Conservation (phyloP, 75 land plant species). For the Isoetes taiwanensis region DNA sequence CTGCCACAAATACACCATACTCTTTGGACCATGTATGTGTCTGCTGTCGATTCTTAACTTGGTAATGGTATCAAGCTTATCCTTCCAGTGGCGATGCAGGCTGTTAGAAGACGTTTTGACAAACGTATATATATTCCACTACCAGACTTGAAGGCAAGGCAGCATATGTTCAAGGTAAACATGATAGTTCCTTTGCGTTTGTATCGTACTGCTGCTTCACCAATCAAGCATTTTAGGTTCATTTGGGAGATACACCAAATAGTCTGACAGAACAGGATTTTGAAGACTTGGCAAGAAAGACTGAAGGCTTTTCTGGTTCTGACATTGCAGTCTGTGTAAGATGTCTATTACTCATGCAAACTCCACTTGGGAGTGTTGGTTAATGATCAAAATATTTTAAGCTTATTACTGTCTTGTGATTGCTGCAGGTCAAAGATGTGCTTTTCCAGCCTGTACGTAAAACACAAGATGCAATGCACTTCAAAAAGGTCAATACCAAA, state of each 20-base stretch:
- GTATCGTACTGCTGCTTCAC: not conserved
- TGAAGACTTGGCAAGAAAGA: conserved; percentile 63
- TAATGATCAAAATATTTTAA: not conserved
- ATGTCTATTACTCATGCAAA: not conserved
- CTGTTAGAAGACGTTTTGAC: conserved; percentile 88
- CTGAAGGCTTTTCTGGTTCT: conserved; percentile 95
- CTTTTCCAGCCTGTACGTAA: conserved; percentile 96
- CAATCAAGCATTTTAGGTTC: conserved; percentile 48
- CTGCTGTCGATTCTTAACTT: too few relatives aligned
- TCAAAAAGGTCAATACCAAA: conserved; percentile 28
- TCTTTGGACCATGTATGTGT: conserved; percentile 80
- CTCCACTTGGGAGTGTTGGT: too few relatives aligned
- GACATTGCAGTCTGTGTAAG: conserved; percentile 95
- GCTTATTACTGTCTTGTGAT: not conserved
- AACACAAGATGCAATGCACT: conserved; percentile 98
- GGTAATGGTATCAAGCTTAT: too few relatives aligned
- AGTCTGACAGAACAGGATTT: conserved; percentile 81
- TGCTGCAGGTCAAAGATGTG: conserved; percentile 80
- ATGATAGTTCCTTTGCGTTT: not conserved
- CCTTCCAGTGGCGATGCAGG: conserved; percentile 44
- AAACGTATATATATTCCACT: conserved; percentile 98
- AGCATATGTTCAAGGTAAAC: conserved; percentile 94
- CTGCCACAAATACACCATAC: conserved; percentile 98
- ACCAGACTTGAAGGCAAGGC: conserved; percentile 89
- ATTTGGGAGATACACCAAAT: conserved; percentile 90